Evolutionary conservation across 805 yeast species (phyloP), one percentile per base, ranked within the genome.

Genomic region (Teunomyces atbi): DNA sequence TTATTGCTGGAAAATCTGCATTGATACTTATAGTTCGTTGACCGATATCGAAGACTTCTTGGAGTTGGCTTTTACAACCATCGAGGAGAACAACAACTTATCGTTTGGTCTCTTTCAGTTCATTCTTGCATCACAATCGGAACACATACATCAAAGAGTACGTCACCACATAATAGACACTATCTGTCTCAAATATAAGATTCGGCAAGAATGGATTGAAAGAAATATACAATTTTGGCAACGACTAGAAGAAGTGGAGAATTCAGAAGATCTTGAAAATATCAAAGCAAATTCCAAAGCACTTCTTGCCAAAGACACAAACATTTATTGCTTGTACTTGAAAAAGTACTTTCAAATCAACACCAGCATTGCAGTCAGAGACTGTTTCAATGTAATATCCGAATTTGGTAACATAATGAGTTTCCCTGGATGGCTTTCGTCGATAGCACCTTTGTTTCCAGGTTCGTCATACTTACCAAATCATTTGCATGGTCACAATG

Each of bases 11-110:
- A 47, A 49, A 7, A 45, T 64, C 10, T 53, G 61, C 29, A 34
- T 66, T 2, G 57, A 55, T 23, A 60, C 61, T 11, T 53, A 60
- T 8, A 54, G 62, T 16, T 57, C 68, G 13, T 55, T 72, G 13
- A 58, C 57, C 15, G 77, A 71, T 42, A 52, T 71, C 18, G 76
- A 71, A 46, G 74, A 69, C 12, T 53, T 64, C 32, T 52, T 69
- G 26, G 73, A 66, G 12, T 46, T 59, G 19, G 53, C 67, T 7
- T 48, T 56, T n/a, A 37, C 46, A 3, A 50, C 53, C 12, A 47
- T 67, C 15, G 42, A 44, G 28, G 48, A 51, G 4, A 50, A 51
- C 33, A 52, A 59, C 30, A 56, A 61, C 41, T 11, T 50, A n/a
- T 44, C 43, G 4, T 52, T 69, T 35, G 71, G 72, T 1, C 37